A percentile compares a stretch with the other conserved stretches of the same genome.
These are phyloP conservation scores for Stagonosporopsis cucurbitacearum DNA, from an alignment of 2,329 filamentous ascomycete species.

Conservation along the genomic window DNA sequence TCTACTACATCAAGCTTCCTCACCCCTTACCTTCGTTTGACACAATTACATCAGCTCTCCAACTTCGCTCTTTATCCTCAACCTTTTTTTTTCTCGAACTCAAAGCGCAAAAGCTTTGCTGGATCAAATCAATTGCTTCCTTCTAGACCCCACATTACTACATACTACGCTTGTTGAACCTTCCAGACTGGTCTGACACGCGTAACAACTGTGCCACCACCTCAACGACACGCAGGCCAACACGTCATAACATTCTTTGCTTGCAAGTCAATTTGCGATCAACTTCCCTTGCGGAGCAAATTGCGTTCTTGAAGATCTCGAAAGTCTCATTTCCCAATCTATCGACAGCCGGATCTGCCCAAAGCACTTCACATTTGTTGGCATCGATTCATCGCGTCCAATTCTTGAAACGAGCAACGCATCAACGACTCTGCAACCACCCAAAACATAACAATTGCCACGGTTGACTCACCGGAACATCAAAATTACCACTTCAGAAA, in stretches of 20 bases:
- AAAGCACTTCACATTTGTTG: constrained; percentile 10
- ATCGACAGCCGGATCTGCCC: constrained; percentile 28
- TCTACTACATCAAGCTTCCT: constrained; percentile 15
- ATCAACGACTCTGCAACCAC: constrained; percentile 11
- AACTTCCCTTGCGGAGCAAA: constrained; percentile 7
- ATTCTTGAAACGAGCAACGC: constrained; percentile 1
- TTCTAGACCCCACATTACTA: constrained; percentile 4
- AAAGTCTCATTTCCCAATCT: constrained; percentile 11
- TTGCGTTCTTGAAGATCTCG: constrained; percentile 13
- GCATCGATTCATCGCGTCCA: constrained; percentile 1
- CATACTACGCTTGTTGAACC: constrained; percentile 11
- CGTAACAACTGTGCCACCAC: constrained; percentile 21
- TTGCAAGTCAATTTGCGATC: constrained; percentile 6
- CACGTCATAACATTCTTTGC: constrained; percentile 21
- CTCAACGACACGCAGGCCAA: constrained; percentile 16
- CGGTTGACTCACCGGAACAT: constrained; percentile 3
- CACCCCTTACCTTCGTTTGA: constrained; percentile 23
- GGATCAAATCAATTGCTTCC: not conserved
- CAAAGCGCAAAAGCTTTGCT: constrained; percentile 11
- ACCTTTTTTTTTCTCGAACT: not conserved
- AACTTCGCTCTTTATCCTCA: not conserved
- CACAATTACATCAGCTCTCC: constrained; percentile 4
- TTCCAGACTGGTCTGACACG: constrained; percentile 13
- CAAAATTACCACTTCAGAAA: constrained; percentile 12
- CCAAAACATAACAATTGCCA: constrained; percentile 7